Evolutionary conservation across 768 basidiomycete species (phyloP).

Genomic region (Hygrocybe coccinea): DNA sequence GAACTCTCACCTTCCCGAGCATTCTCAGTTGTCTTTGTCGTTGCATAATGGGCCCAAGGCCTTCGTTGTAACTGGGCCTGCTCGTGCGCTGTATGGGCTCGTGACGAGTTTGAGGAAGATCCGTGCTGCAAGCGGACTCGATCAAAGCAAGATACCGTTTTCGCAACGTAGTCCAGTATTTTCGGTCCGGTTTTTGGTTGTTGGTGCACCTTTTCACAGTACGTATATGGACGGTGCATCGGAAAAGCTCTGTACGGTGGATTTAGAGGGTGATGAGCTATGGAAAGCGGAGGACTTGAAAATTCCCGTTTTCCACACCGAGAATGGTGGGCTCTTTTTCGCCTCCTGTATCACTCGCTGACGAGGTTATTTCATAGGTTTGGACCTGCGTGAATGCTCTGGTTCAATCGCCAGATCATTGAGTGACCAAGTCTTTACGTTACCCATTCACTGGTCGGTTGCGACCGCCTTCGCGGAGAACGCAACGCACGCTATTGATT

Average conservation of each 20-base stretch:
- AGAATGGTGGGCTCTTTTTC: constrained; percentile 63
- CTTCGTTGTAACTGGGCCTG: constrained; percentile 89
- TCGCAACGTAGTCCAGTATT: constrained; percentile 95
- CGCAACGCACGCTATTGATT: constrained; percentile 93
- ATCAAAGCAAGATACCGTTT: constrained; percentile 91
- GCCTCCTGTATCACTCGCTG: neutral
- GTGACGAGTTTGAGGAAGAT: constrained; percentile 88
- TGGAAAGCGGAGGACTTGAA: constrained; percentile 66
- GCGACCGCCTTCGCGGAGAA: constrained; percentile 86
- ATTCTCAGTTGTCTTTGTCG: constrained; percentile 80
- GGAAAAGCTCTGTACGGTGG: constrained; percentile 69
- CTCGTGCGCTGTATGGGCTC: constrained; percentile 88
- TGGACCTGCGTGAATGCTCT: constrained; percentile 69
- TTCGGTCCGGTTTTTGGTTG: constrained; percentile 87
- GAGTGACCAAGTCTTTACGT: constrained; percentile 89
- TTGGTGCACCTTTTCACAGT: constrained; percentile 96
- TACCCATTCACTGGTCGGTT: constrained; percentile 87
- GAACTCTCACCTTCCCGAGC: constrained; percentile 75
- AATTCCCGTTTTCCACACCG: constrained; percentile 89
- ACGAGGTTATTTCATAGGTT: constrained; percentile 45
- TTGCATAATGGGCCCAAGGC: constrained; percentile 88
- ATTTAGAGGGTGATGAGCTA: constrained; percentile 72
- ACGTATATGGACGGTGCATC: constrained; percentile 71
- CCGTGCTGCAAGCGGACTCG: constrained; percentile 78
- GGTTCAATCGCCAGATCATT: constrained; percentile 80